phyloP scores from a whole-genome alignment of 192 early-diverging fungal genomes.

The Coemansia sp. region DNA sequence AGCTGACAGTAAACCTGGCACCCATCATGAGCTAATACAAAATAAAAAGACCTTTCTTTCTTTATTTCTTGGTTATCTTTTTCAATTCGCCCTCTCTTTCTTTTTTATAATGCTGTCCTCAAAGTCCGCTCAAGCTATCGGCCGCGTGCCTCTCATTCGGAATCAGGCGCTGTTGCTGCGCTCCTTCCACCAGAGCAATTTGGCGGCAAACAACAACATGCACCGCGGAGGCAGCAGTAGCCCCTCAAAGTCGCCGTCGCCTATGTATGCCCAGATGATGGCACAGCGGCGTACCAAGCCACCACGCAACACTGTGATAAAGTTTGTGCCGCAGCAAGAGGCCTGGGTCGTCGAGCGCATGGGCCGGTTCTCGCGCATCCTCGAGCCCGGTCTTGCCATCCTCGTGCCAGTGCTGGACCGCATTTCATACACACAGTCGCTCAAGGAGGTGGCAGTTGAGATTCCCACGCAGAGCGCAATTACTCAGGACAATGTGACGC shows the following conservation, averaged over 20 bases:
- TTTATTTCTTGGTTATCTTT: too few species aligned
- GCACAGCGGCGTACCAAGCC: background rate
- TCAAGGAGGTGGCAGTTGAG: constrained; percentile 95
- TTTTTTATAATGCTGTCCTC: background rate
- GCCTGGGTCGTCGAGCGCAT: constrained; percentile 98
- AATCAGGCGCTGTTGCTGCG: background rate
- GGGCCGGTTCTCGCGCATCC: constrained; percentile 82
- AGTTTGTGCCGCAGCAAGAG: constrained; percentile 99
- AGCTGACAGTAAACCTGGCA: background rate
- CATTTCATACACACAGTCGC: constrained; percentile 89
- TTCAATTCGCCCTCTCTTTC: background rate
- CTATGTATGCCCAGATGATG: constrained; percentile 16
- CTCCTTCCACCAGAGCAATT: constrained; percentile 4
- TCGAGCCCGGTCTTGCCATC: constrained; percentile 91
- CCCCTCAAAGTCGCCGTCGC: background rate
- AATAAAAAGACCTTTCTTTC: too few species aligned
- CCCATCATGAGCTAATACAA: background rate
- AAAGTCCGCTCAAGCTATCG: background rate
- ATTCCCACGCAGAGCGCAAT: constrained; percentile 90
- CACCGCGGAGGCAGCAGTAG: background rate
- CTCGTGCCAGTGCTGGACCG: constrained; percentile 87
- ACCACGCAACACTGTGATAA: constrained; percentile 66
- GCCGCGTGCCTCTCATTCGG: background rate
- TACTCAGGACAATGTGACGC: constrained; percentile 96
- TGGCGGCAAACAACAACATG: background rate